Evolutionary conservation across 495 filamentous ascomycete genomes (phyloP).

Genomic region (Annulohypoxylon maeteangense): DNA sequence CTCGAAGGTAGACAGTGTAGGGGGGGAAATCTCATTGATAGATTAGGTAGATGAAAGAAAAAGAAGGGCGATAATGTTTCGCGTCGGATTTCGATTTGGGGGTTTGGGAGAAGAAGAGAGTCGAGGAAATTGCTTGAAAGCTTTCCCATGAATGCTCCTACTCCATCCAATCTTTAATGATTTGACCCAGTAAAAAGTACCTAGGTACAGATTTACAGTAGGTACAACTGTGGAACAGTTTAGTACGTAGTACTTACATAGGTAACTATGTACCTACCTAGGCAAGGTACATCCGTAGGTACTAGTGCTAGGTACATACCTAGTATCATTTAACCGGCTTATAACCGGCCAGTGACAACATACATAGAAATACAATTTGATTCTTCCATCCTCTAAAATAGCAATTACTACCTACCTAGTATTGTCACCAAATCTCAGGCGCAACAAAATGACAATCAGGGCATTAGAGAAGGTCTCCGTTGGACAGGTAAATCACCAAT

Average conservation of each 20-base stretch:
- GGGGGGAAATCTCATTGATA: constrained; percentile 33
- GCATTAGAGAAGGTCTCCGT: constrained; percentile 68
- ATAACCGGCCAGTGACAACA: not conserved
- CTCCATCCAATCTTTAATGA: constrained; percentile 16
- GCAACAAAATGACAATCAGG: constrained; percentile 75
- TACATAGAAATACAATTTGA: not conserved
- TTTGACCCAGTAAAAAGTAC: not conserved
- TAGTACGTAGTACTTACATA: not conserved
- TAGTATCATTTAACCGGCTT: not conserved
- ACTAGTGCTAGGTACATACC: not conserved
- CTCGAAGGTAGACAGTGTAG: constrained; percentile 15
- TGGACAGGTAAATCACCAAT: constrained; percentile 61
- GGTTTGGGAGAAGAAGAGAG: constrained; percentile 17
- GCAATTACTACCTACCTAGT: not conserved
- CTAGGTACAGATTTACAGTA: not conserved
- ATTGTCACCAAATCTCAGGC: not conserved
- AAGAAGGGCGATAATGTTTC: constrained; percentile 39
- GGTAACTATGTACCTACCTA: not conserved
- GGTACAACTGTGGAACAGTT: not conserved
- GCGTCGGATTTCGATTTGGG: constrained; percentile 31
- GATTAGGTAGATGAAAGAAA: constrained; percentile 31
- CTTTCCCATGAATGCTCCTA: constrained; percentile 16
- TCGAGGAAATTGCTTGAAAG: constrained; percentile 33
- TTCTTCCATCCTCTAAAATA: constrained; percentile 6
- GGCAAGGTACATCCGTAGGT: not conserved